Conservation (phyloP, 495 filamentous ascomycete species). For the Darksidea phi region DNA sequence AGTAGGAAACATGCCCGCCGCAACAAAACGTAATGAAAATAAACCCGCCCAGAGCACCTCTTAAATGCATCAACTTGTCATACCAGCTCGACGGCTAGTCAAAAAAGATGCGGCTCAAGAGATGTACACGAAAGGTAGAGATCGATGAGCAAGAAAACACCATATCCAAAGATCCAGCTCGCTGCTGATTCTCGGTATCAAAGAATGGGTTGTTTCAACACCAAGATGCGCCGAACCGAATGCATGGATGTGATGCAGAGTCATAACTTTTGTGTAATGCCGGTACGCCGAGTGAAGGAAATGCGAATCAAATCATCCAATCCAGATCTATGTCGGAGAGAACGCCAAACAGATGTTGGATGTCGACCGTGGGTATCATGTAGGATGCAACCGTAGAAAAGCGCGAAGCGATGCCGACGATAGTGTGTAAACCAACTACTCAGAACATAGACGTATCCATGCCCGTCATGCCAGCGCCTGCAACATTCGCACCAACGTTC, state of each 20-base stretch:
- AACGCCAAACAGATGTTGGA: conserved; percentile 8
- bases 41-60: conserved; percentile 17
- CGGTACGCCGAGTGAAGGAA: conserved; percentile 11
- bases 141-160: neutral
- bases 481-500: conserved; percentile 43
- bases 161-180: conserved; percentile 18
- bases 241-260: conserved; percentile 20
- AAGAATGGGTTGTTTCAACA: conserved; percentile 2
- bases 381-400: neutral
- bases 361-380: neutral
- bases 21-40: neutral
- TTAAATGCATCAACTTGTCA: conserved; percentile 29
- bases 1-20: neutral
- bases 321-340: neutral
- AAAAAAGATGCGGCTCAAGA: conserved; percentile 25
- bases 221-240: conserved; percentile 13
- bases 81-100: conserved; percentile 12
- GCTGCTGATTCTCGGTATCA: conserved; percentile 14
- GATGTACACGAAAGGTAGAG: conserved; percentile 22
- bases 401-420: too few species aligned
- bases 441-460: conserved; percentile 41
- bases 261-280: conserved; percentile 12
- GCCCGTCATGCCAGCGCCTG: conserved; percentile 43
- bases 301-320: conserved; percentile 1
- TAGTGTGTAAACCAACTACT: neutral